Base-by-base conservation (phyloP, 2,329 filamentous ascomycete species). In the Leptodontidium sp. region DNA sequence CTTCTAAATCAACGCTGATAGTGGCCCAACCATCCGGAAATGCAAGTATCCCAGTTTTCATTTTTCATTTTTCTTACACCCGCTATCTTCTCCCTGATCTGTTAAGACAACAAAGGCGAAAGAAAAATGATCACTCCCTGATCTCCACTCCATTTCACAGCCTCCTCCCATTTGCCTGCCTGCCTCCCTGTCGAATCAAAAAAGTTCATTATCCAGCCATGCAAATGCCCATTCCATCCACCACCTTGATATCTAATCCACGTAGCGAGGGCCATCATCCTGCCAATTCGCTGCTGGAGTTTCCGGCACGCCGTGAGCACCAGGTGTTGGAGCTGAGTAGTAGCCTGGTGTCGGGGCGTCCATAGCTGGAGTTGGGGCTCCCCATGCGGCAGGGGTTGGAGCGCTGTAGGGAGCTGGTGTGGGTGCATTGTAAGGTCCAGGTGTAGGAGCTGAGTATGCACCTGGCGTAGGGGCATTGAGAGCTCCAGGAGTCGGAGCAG, bases 391-490 rank as follows among this genome's bases (percentile, higher is more conserved):
- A 0, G 88, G 90, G 0, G 91, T 94, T 0, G 91, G 90, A 17
- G 91, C 91, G 11, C 35, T 45, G 35, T 65, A 57, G n/a, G 62
- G 81, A n/a, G 78, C 81, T 9, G 84, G 84, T 1, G 84, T 86
- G 17, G 85, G 84, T 14, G 84, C 84, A 71, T 83, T 81, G 68
- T 82, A 80, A 11, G 81, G 82, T 21, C 81, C 83, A 4, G 84
- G 83, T 1, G 84, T 86, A 24, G 84, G 81, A 35, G 77, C 77
- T 26, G 63, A 64, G 72, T 88, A 88, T 7, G 87, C 90, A 2
- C 90, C 91, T 0, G 91, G 92, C 0, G 92, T 94, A 0, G 91
- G 91, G 3, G 92, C 92, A 73, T 87, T 88, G 76, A 90, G 79
- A 0, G 86, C 86, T 58, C 85, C 88, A 0, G 88, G 88, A 6